Evolutionary conservation across 352 stramenopile species (phyloP).

Genomic region (Hyaloperonospora brassicae): DNA sequence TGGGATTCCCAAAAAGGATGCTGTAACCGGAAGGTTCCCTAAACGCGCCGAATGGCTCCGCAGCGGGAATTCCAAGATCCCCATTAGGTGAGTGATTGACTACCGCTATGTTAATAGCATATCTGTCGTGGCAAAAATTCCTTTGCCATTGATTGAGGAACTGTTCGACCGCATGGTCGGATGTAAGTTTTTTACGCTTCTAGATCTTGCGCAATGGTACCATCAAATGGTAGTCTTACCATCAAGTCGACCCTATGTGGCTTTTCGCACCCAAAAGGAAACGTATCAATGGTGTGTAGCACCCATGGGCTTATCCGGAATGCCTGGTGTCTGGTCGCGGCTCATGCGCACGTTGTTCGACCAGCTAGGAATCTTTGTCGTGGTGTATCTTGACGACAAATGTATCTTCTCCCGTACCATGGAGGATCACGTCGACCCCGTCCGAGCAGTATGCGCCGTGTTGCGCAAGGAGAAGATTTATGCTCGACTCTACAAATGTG

Average conservation of each 20-base stretch:
- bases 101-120: conserved; percentile 1
- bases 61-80: conserved; percentile 8
- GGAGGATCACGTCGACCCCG: conserved; percentile 1
- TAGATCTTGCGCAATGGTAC: conserved; percentile 1
- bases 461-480: neutral
- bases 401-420: conserved; percentile 7
- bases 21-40: conserved; percentile 5
- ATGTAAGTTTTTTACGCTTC: neutral
- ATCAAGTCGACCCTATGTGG: neutral
- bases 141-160: neutral
- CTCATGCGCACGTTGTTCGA: conserved; percentile 5
- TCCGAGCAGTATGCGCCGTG: neutral
- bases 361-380: neutral
- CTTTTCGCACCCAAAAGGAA: conserved; percentile 1
- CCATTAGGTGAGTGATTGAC: conserved; percentile 6
- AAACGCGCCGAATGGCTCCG: conserved; percentile 13
- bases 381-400: conserved; percentile 9
- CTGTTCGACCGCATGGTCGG: neutral
- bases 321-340: conserved; percentile 4
- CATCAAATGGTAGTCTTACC: conserved; percentile 6
- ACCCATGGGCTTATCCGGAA: conserved; percentile 6
- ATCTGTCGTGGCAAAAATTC: neutral
- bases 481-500: neutral
- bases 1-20: conserved; percentile 19
- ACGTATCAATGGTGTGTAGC: conserved; percentile 11